Conservation (phyloP, 2,329 filamentous ascomycete genomes). For the Aspergillus fischeri region DNA sequence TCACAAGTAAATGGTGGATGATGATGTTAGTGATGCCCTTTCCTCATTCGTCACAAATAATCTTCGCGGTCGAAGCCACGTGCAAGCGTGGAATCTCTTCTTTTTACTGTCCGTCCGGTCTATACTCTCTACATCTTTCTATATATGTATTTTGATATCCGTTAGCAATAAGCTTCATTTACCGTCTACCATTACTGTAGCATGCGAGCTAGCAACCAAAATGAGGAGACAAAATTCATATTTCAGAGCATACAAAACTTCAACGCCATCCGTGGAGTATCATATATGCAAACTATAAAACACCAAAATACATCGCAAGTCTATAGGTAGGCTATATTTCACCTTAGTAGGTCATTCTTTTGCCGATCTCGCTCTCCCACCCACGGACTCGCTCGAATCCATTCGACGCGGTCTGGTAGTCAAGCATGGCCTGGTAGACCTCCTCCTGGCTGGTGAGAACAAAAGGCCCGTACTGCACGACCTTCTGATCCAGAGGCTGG, state of each 20-base stretch:
- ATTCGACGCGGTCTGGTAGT: conserved; percentile 69
- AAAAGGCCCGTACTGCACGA: conserved; percentile 82
- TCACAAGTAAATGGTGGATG: not conserved
- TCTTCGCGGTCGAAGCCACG: not conserved
- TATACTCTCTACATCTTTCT: not conserved
- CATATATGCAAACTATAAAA: not conserved
- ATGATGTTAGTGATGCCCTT: not conserved
- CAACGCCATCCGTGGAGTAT: conserved; percentile 1
- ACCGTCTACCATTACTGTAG: not conserved
- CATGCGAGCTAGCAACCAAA: too few relatives aligned
- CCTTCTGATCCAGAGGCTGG: conserved; percentile 71
- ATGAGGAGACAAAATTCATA: not conserved
- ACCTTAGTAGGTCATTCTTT: conserved; percentile 54
- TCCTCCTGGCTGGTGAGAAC: conserved; percentile 70
- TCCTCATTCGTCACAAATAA: not conserved
- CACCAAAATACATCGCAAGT: not conserved
- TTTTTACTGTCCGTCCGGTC: not conserved
- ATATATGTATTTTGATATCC: not conserved
- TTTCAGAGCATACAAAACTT: not conserved
- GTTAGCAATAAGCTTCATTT: not conserved
- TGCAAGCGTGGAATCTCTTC: not conserved
- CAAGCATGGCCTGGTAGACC: conserved; percentile 70
- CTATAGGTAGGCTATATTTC: not conserved
- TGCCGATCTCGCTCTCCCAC: conserved; percentile 85
- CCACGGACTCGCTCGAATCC: conserved; percentile 74